Evolutionary conservation across 2,329 filamentous ascomycete genomes (phyloP), one percentile per base, ranked within the genome.

Genomic region (Exserohilum turcica): DNA sequence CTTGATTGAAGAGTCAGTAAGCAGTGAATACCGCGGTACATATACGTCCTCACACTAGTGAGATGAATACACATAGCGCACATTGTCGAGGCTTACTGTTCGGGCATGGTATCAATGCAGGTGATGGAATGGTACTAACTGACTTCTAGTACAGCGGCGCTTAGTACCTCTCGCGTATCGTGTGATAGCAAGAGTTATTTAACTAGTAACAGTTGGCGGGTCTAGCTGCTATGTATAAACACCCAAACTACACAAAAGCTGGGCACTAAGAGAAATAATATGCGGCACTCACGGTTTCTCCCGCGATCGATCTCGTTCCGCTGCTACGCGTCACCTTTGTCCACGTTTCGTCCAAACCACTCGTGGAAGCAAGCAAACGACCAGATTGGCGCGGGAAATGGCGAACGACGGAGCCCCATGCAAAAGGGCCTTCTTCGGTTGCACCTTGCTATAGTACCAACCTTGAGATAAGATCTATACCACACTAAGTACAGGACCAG

Each of bases 341-440:
- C 21, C 21, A 24, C 7, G 21, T 24, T 24, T 24, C 7, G 21
- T 24, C 21, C 4, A 24, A 7, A 24, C 21, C 21, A 24, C 21
- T 24, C 21, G 21, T 24, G 21, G 21, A 24, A 24, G 4, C 21
- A 24, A 24, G 4, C 21, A 24, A 24, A 7, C 21, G 7, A 24
- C 7, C 13, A 16, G 32, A 10, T n/a, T 16, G 6, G 27, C 32
- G 39, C 21, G 24, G 24, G 24, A 7, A 50, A 15, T 38, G 12
- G 24, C 27, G 16, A 28, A 12, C 39, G 13, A 31, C 15, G 27
- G 12, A 6, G 28, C 12, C 19, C 5, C 13, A 10, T 29, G 35
- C 28, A 43, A 28, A 49, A 49, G 47, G 47, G 47, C 47, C 47
- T 43, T 49, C 31, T 49, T 28, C 38, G 47, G 38, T 35, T 28